Percentiles rank a stretch among this genome's conserved stretches.
phyloP scores from a whole-genome alignment of 305 asterid genomes.

The Solanum chacoense region DNA sequence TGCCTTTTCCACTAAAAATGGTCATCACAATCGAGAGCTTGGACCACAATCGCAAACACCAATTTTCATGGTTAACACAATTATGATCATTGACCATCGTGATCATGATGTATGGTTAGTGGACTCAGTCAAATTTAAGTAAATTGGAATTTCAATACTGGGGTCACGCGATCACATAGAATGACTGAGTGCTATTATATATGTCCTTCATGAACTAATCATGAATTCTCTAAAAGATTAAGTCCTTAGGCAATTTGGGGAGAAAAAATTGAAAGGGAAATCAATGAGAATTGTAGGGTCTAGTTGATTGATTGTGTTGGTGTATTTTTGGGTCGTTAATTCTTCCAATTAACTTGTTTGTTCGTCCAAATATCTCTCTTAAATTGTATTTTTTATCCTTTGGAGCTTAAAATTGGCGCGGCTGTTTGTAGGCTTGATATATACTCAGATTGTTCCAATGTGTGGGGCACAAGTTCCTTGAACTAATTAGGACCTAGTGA shows the following conservation, averaged over 20 bases:
- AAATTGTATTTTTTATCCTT: neutral
- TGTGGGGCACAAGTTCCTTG: neutral
- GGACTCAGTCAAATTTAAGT: neutral
- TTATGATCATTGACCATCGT: too few relatives aligned
- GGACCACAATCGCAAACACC: neutral
- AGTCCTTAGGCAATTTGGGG: neutral
- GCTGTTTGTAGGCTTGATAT: neutral
- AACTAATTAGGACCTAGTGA: neutral
- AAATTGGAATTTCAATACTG: too few relatives aligned
- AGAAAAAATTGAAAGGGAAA: neutral
- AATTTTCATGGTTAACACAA: neutral
- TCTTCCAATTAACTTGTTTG: neutral
- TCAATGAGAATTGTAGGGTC: too few relatives aligned
- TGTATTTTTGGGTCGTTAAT: too few relatives aligned
- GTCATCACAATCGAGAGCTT: neutral
- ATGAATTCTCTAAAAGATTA: neutral
- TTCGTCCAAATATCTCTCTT: neutral
- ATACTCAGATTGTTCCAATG: neutral
- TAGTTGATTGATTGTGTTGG: neutral
- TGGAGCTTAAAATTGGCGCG: neutral
- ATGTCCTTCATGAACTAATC: neutral
- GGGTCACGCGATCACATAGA: neutral
- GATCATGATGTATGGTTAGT: neutral
- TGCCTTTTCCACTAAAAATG: neutral
- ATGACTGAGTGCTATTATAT: neutral